phyloP scores from a whole-genome alignment of 345 rosid species.

The Salix brachista region DNA sequence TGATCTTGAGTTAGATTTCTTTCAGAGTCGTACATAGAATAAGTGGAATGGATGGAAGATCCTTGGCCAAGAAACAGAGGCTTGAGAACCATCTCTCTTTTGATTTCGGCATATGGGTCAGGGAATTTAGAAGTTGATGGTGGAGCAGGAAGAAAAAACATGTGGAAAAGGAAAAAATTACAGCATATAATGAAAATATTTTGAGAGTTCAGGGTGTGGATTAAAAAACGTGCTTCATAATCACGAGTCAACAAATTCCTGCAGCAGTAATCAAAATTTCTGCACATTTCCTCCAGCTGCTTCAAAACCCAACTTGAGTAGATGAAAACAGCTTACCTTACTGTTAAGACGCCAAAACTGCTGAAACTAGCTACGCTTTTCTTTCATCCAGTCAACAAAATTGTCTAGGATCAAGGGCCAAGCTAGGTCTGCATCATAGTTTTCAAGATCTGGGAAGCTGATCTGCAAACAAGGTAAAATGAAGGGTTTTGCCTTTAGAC shows the following conservation, averaged over 20 bases:
- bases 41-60: too few relatives aligned
- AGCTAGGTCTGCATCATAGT: conserved; percentile 40
- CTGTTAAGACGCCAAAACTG: neutral
- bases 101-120: too few relatives aligned
- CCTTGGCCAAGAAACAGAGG: too few relatives aligned
- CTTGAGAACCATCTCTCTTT: too few relatives aligned
- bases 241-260: neutral
- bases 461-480: conserved; percentile 27
- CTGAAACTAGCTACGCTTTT: conserved; percentile 28
- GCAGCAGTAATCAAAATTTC: neutral
- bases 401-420: conserved; percentile 57
- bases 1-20: too few relatives aligned
- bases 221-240: neutral
- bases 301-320: too few relatives aligned
- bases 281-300: neutral
- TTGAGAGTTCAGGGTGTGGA: neutral
- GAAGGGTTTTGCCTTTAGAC: neutral
- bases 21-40: too few relatives aligned
- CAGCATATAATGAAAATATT: neutral
- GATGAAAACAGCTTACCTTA: neutral
- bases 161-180: too few relatives aligned
- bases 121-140: too few relatives aligned
- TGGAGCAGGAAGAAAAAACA: too few relatives aligned
- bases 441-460: conserved; percentile 40
- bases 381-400: conserved; percentile 56